Conservation (phyloP, 805 yeast genomes). For the Suhomyces xylopsoci region DNA sequence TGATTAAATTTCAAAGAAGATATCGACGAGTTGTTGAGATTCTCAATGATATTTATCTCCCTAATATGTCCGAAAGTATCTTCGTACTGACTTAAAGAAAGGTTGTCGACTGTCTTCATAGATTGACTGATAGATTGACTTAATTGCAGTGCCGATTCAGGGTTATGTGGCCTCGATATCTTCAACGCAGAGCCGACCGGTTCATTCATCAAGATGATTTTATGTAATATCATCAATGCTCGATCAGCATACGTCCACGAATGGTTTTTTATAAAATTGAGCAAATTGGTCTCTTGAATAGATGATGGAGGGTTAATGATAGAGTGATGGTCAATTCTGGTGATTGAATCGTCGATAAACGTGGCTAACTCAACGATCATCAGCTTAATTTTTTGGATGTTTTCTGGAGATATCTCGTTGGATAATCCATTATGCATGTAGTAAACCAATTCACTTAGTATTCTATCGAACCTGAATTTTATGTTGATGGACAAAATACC, state of each 20-base stretch:
- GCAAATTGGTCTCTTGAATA: constrained; percentile 42
- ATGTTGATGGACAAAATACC: constrained; percentile 50
- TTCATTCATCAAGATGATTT: constrained; percentile 39
- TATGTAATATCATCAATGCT: constrained; percentile 44
- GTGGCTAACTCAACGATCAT: constrained; percentile 51
- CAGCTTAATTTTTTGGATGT: constrained; percentile 42
- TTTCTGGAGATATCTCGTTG: constrained; percentile 38
- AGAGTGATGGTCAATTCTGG: constrained; percentile 32
- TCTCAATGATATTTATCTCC: constrained; percentile 38
- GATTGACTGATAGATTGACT: neutral
- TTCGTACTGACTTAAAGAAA: constrained; percentile 36
- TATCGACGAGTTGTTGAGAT: constrained; percentile 35
- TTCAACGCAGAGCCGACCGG: neutral
- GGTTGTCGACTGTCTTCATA: neutral
- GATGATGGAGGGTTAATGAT: constrained; percentile 35
- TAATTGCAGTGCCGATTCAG: neutral
- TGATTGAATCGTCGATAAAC: constrained; percentile 48
- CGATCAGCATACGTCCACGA: constrained; percentile 55
- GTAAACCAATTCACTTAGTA: constrained; percentile 52
- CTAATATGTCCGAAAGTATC: constrained; percentile 38
- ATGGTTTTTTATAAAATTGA: constrained; percentile 47
- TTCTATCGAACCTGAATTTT: constrained; percentile 49
- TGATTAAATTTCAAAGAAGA: constrained; percentile 36
- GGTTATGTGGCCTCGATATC: neutral
- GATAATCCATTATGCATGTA: constrained; percentile 49